Conservation (phyloP, 1,139 yeast species). For the Kodamaea alishanica region DNA sequence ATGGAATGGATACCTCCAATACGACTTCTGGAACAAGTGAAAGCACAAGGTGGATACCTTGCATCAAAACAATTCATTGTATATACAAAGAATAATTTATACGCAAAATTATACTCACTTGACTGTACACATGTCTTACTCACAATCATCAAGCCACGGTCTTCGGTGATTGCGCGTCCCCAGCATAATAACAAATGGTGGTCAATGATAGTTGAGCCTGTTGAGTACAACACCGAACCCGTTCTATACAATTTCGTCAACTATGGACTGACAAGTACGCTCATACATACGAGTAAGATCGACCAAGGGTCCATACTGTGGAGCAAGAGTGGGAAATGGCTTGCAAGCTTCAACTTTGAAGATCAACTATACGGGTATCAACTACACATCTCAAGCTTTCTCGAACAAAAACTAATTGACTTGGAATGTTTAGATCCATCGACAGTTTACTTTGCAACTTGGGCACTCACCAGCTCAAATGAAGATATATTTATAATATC, state of each 20-base stretch:
- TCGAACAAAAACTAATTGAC: no score
- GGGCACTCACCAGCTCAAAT: no score
- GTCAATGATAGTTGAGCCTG: constrained; percentile 23
- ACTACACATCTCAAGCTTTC: constrained; percentile 23
- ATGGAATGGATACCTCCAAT: constrained; percentile 37
- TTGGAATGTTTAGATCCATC: no score
- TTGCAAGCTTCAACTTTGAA: constrained; percentile 24
- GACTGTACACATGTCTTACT: constrained; percentile 35
- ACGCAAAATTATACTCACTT: constrained; percentile 35
- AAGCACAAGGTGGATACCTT: constrained; percentile 17
- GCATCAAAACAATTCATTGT: constrained; percentile 35
- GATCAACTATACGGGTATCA: constrained; percentile 30
- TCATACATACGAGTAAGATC: constrained; percentile 9
- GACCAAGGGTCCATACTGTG: constrained; percentile 23
- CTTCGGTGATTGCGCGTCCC: constrained; percentile 18
- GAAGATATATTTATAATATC: constrained; percentile 1
- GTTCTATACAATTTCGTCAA: constrained; percentile 34
- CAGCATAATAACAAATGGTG: constrained; percentile 21
- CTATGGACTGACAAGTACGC: constrained; percentile 30
- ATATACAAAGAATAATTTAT: constrained; percentile 26
- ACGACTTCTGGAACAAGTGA: neutral
- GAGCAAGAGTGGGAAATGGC: constrained; percentile 38
- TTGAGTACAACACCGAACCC: constrained; percentile 19
- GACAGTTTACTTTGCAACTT: no score
- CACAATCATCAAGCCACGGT: constrained; percentile 31